Percentiles rank a stretch among this genome's conserved stretches.
phyloP scores from a whole-genome alignment of 345 rosid genomes.

The Corymbia maculata region DNA sequence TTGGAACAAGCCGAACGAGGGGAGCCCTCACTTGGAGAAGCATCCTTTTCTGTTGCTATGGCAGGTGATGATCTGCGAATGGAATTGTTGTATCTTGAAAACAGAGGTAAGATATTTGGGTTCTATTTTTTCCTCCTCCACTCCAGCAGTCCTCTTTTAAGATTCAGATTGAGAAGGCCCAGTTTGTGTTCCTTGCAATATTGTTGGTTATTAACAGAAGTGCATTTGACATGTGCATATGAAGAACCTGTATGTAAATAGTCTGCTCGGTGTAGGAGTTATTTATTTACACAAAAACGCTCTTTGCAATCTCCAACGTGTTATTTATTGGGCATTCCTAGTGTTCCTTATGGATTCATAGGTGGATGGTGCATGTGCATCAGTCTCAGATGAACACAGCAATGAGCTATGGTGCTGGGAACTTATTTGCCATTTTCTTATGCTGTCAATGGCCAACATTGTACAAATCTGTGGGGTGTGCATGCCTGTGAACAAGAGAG shows the following conservation, averaged over 20 bases:
- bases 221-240: background rate
- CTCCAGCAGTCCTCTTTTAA: background rate
- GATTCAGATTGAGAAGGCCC: background rate
- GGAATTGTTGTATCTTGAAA: conserved; percentile 67
- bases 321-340: background rate
- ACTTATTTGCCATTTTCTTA: background rate
- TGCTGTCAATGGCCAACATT: background rate
- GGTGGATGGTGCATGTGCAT: background rate
- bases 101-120: conserved; percentile 43
- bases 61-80: conserved; percentile 65
- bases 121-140: background rate
- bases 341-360: background rate
- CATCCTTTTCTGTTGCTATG: conserved; percentile 47
- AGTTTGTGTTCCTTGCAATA: background rate
- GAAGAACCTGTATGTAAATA: background rate
- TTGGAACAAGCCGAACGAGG: conserved; percentile 58
- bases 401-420: background rate
- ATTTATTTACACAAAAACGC: background rate
- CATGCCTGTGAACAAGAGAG: background rate
- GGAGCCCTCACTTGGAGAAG: conserved; percentile 50
- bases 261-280: background rate
- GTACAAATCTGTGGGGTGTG: background rate
- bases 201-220: background rate
- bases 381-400: background rate
- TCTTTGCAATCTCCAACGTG: background rate